Base-by-base conservation (phyloP, 2,329 filamentous ascomycete species). In the Xylaria sp. region DNA sequence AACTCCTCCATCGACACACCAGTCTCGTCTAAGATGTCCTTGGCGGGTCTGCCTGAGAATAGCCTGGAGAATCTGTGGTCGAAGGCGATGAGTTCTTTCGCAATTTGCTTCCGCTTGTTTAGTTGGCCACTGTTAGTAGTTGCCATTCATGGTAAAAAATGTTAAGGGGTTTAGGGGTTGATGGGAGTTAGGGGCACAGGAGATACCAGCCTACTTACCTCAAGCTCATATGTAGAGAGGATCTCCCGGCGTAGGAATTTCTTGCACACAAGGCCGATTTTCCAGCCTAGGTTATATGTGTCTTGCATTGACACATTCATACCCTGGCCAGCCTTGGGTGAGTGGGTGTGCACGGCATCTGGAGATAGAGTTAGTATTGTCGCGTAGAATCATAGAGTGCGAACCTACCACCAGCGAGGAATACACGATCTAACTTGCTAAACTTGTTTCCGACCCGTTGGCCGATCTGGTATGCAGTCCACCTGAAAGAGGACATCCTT, bases 321-420 rank as follows among this genome's bases (percentile, higher is more conserved):
- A 63, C 85, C 91, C 79, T 92, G 91, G 0, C 90, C 91, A 0
- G 90, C 90, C 78, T 92, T 92, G 3, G 91, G 91, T 2, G 88
- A 91, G 76, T 93, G 91, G 0, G 90, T 92, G 72, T 93, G 91
- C 69, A 89, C 90, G 40, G 90, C 90, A 75, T 93, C 91, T 73
- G n/a, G 2, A 27, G 23, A 29, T 8, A 12, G n/a, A 25, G 23
- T 72, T 12, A 71, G 12, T n/a, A 12, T 37, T 50, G 5, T 10
- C 1, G 3, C 6, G 12, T 35, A 10, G 1, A 23, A 21, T 35
- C 5, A 5, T 9, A 18, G 32, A 50, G 4, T 10, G 5, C 18
- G 21, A 50, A 67, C 73, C 32, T 55, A 74, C 73, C 91, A 1
- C 91, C 91, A 0, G 90, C 89, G 4, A 93, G 82, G 76, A 94